A percentile compares a stretch with the other conserved stretches of the same genome.
Evolutionary conservation across 129 eudicot species (phyloP).

Genomic region (Centrapalus pauciflorus): DNA sequence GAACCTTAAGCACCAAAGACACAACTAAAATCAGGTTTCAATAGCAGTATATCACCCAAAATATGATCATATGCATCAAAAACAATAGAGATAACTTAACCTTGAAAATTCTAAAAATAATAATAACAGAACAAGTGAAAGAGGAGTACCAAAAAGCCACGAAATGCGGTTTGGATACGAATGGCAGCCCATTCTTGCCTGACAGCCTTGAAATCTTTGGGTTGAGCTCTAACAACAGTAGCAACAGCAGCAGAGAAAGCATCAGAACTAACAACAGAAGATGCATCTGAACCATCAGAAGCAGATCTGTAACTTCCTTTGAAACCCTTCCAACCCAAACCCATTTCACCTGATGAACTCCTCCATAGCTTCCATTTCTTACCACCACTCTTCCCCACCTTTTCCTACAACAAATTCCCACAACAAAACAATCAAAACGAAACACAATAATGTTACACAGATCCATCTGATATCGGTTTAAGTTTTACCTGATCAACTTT

Average conservation of each 20-base stretch:
- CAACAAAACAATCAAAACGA: background rate
- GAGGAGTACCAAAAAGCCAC: constrained; percentile 73
- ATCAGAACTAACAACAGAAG: constrained; percentile 50
- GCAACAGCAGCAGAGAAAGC: constrained; percentile 86
- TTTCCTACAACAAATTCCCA: constrained; percentile 40
- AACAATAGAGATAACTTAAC: too few species aligned
- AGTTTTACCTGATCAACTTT: constrained; percentile 60
- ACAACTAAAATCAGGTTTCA: too few species aligned
- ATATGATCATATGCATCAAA: too few species aligned
- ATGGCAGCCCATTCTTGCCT: constrained; percentile 98
- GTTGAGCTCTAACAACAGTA: constrained; percentile 83
- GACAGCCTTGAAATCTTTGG: constrained; percentile 77
- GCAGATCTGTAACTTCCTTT: constrained; percentile 45
- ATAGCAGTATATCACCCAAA: too few species aligned
- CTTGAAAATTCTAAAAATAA: too few species aligned
- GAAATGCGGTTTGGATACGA: constrained; percentile 92
- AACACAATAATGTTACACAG: background rate
- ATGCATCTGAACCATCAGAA: constrained; percentile 64
- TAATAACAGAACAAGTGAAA: background rate
- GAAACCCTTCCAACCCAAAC: constrained; percentile 66
- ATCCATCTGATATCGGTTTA: background rate
- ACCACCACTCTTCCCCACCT: constrained; percentile 43
- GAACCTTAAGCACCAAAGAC: too few species aligned
- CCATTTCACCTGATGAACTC: constrained; percentile 73
- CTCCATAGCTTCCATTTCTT: constrained; percentile 94